Percentiles rank a stretch among this genome's conserved stretches.
Evolutionary conservation across 768 basidiomycete genomes (phyloP).

Genomic region (Lactifluus volemus): DNA sequence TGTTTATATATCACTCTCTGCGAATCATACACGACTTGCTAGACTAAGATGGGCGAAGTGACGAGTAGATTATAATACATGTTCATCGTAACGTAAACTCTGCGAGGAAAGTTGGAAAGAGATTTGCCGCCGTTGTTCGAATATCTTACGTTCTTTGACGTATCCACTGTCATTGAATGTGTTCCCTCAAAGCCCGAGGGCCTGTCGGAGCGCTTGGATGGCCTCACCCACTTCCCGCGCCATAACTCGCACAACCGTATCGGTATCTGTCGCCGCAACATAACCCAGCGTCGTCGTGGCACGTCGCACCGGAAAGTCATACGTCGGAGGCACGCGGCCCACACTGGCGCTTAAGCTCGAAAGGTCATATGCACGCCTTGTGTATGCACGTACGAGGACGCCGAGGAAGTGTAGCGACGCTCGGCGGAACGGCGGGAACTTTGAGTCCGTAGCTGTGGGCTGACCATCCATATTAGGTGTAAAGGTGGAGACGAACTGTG

Average conservation of each 20-base stretch:
- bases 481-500: too few species aligned
- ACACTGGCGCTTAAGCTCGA: neutral
- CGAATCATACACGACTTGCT: too few species aligned
- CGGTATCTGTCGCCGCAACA: conserved; percentile 15
- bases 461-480: conserved; percentile 40
- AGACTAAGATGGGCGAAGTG: too few species aligned
- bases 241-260: conserved; percentile 17
- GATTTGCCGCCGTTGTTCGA: neutral
- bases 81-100: too few species aligned
- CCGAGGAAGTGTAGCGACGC: conserved; percentile 80
- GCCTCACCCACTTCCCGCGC: conserved; percentile 19
- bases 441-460: conserved; percentile 50
- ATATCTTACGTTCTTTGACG: neutral
- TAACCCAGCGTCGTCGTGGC: conserved; percentile 14
- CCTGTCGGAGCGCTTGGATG: conserved; percentile 6
- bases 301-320: conserved; percentile 14
- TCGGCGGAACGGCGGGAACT: conserved; percentile 73
- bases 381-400: conserved; percentile 54
- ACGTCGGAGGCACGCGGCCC: neutral
- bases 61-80: too few species aligned
- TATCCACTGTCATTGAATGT: neutral
- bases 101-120: neutral
- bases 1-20: too few species aligned
- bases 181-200: conserved; percentile 1
- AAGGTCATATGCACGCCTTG: conserved; percentile 34